phyloP scores from a whole-genome alignment of 257 asterid genomes.

The Nicotiana knightiana region DNA sequence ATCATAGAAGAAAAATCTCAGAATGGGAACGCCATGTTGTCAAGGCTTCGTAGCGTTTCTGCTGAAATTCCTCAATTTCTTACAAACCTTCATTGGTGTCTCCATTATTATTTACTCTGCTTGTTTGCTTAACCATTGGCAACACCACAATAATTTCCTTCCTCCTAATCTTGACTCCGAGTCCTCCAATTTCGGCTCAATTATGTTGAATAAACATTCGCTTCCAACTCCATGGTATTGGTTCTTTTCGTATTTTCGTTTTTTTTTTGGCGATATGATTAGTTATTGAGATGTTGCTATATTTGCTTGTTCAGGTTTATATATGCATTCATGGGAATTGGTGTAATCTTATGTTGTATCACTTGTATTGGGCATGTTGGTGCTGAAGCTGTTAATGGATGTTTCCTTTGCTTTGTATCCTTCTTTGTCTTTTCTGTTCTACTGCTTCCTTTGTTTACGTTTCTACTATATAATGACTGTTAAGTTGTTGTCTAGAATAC shows the following conservation, averaged over 20 bases:
- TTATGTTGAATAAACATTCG: slow-evolving; percentile 19
- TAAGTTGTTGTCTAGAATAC: not conserved
- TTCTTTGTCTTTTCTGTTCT: slow-evolving; percentile 2
- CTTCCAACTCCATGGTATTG: slow-evolving; percentile 70
- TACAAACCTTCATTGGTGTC: slow-evolving; percentile 62
- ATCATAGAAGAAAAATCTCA: not conserved
- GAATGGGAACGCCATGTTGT: slow-evolving; percentile 62
- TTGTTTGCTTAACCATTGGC: slow-evolving; percentile 63
- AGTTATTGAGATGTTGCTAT: not conserved
- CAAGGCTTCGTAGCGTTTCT: slow-evolving; percentile 52
- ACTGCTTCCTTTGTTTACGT: not conserved
- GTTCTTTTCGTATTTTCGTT: not conserved
- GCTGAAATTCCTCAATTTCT: slow-evolving; percentile 65
- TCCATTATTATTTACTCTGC: slow-evolving; percentile 54
- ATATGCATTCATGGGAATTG: slow-evolving; percentile 66
- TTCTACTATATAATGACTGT: not conserved
- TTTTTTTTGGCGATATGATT: not conserved
- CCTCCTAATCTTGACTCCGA: slow-evolving; percentile 11
- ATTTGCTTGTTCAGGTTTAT: slow-evolving; percentile 55
- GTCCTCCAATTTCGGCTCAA: not conserved
- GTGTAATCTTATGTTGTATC: slow-evolving; percentile 52
- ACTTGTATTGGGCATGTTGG: slow-evolving; percentile 67
- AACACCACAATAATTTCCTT: slow-evolving; percentile 16
- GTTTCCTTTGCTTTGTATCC: slow-evolving; percentile 96
- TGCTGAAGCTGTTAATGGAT: slow-evolving; percentile 78